These are phyloP conservation scores for Penicillium polonicum DNA, from an alignment of 2,329 filamentous ascomycete species.

Conservation along the genomic window DNA sequence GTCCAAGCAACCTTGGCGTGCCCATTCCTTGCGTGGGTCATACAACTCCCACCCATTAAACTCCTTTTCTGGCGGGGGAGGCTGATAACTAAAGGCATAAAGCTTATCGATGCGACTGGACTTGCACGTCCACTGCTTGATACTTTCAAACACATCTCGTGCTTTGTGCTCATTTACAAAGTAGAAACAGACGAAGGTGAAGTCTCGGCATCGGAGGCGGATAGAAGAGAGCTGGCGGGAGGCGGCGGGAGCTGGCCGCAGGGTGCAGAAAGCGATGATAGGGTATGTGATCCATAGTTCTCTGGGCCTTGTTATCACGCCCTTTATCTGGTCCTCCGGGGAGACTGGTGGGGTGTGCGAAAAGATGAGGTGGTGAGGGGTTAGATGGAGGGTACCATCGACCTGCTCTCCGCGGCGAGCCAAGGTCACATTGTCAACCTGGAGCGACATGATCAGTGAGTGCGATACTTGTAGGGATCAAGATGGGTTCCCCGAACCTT, in stretches of 20 bases:
- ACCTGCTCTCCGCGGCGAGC: conserved; percentile 57
- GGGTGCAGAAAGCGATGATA: conserved; percentile 77
- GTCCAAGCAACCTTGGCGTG: conserved; percentile 79
- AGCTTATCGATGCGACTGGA: conserved; percentile 81
- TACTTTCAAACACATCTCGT: conserved; percentile 82
- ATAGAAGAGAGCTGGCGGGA: conserved; percentile 76
- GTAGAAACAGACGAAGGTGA: conserved; percentile 89
- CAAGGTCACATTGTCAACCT: conserved; percentile 59
- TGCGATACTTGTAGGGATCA: neutral
- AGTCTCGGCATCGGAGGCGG: conserved; percentile 85
- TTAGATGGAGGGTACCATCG: conserved; percentile 61
- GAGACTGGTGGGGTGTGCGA: conserved; percentile 52
- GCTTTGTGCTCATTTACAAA: conserved; percentile 73
- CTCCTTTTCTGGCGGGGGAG: conserved; percentile 68
- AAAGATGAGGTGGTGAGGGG: conserved; percentile 65
- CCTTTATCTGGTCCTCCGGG: conserved; percentile 42
- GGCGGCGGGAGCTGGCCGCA: conserved; percentile 68
- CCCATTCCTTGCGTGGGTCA: conserved; percentile 80
- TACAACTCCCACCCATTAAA: conserved; percentile 83
- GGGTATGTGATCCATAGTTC: conserved; percentile 95
- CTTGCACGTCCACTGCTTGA: conserved; percentile 77
- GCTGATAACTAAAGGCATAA: conserved; percentile 83
- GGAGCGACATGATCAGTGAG: conserved; percentile 4
- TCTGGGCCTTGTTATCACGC: conserved; percentile 51
- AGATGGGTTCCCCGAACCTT: conserved; percentile 33